phyloP scores from a whole-genome alignment of 2,329 filamentous ascomycete species.

The Fusarium subglutinans region DNA sequence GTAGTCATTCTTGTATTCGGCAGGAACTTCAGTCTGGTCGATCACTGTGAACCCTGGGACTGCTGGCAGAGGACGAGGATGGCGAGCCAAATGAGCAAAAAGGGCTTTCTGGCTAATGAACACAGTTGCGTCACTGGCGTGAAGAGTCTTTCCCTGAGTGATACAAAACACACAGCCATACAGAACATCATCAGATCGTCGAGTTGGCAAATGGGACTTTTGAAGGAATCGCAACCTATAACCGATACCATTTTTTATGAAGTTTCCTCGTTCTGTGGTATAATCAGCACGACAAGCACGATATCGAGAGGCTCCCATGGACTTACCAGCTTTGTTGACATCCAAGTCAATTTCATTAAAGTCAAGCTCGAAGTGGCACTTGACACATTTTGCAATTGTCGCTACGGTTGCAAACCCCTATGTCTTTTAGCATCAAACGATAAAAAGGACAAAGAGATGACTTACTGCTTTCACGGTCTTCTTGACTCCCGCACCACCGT shows the following conservation, averaged over 20 bases:
- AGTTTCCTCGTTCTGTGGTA: constrained; percentile 56
- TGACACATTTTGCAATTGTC: constrained; percentile 60
- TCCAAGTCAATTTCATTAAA: constrained; percentile 63
- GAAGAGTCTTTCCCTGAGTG: constrained; percentile 57
- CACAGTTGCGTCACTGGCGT: constrained; percentile 65
- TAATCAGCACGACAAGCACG: constrained; percentile 21
- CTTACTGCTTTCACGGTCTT: constrained; percentile 60
- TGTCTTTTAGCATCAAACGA: neutral
- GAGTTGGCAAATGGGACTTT: constrained; percentile 63
- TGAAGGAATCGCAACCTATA: constrained; percentile 66
- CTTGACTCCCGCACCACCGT: constrained; percentile 60
- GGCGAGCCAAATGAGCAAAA: constrained; percentile 62
- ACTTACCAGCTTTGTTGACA: constrained; percentile 58
- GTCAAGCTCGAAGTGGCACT: constrained; percentile 64
- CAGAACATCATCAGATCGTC: constrained; percentile 60
- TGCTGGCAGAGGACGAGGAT: constrained; percentile 61
- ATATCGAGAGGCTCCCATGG: neutral
- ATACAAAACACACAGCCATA: constrained; percentile 67
- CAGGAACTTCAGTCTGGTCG: constrained; percentile 54
- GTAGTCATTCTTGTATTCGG: constrained; percentile 57
- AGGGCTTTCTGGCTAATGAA: constrained; percentile 64
- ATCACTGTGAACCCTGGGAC: constrained; percentile 60
- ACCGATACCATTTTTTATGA: constrained; percentile 55
- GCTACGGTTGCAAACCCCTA: constrained; percentile 55
- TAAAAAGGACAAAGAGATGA: neutral